A percentile compares a stretch with the other conserved stretches of the same genome.
These are phyloP conservation scores for Uronychia binucleata DNA, from an alignment of 73 alveolate genomes.

Conservation along the genomic window DNA sequence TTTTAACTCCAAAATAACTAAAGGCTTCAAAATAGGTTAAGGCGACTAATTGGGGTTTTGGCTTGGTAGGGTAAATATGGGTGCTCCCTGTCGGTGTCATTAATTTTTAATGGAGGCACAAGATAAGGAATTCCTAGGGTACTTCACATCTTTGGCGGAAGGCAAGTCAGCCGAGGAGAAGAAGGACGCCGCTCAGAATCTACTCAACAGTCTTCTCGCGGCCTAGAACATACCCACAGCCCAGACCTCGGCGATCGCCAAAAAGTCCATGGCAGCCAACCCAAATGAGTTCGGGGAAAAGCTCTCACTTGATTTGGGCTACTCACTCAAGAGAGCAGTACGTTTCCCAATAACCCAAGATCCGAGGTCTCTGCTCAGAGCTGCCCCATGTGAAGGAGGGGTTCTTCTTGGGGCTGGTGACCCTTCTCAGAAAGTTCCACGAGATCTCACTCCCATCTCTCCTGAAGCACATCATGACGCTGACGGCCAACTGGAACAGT, in stretches of 20 bases:
- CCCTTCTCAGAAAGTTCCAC: background rate
- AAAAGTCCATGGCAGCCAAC: background rate
- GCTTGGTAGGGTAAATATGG: too few relatives aligned
- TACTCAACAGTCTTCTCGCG: background rate
- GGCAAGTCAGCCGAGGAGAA: background rate
- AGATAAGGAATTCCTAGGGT: background rate
- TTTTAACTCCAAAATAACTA: too few relatives aligned
- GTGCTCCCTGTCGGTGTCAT: too few relatives aligned
- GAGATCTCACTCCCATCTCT: background rate
- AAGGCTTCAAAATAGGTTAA: too few relatives aligned
- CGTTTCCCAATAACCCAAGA: background rate
- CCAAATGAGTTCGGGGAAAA: conserved; percentile 1
- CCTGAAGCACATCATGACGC: background rate
- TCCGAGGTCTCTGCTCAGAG: background rate
- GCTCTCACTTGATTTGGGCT: background rate
- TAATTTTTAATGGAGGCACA: background rate
- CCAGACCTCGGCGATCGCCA: background rate
- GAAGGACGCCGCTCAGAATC: background rate
- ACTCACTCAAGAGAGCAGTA: background rate
- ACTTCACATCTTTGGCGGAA: background rate
- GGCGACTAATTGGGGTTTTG: too few relatives aligned
- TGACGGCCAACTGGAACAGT: background rate
- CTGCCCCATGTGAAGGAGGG: background rate
- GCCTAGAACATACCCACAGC: background rate
- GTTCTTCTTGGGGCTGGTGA: background rate